These are phyloP conservation scores for Posidonia oceanica DNA, from an alignment of 116 monocot species.

Conservation along the genomic window DNA sequence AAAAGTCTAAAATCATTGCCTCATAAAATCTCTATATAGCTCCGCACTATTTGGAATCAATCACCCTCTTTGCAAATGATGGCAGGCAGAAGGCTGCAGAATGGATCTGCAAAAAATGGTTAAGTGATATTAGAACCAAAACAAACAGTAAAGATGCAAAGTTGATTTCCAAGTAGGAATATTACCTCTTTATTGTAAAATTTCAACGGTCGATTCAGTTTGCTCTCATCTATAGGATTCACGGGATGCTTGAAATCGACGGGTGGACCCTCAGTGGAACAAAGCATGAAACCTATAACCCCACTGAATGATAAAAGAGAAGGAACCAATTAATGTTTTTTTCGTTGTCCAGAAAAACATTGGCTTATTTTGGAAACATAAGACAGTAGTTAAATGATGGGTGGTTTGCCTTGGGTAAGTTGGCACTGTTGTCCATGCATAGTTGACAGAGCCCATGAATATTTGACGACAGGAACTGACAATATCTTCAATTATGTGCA, in stretches of 20 bases:
- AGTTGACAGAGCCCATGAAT: conserved; percentile 68
- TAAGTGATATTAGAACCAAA: neutral
- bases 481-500: conserved; percentile 82
- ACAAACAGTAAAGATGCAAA: neutral
- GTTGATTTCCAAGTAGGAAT: neutral
- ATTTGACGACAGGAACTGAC: conserved; percentile 46
- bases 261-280: conserved; percentile 61
- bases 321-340: neutral
- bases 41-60: conserved; percentile 11
- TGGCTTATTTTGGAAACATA: neutral
- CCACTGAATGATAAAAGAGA: conserved; percentile 26
- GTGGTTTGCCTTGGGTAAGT: conserved; percentile 55
- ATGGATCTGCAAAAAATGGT: conserved; percentile 39
- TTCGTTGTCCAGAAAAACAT: too few relatives aligned
- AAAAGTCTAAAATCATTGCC: too few relatives aligned
- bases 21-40: neutral
- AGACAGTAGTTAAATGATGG: neutral
- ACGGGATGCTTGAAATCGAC: conserved; percentile 59
- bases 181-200: conserved; percentile 69
- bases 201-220: conserved; percentile 37
- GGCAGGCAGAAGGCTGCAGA: conserved; percentile 64
- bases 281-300: conserved; percentile 79
- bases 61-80: conserved; percentile 57
- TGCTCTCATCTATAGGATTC: conserved; percentile 29
- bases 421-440: conserved; percentile 79